A percentile compares a stretch with the other conserved stretches of the same genome.
phyloP scores from a whole-genome alignment of 2,329 filamentous ascomycete genomes.

The Scedosporium apiospermum region DNA sequence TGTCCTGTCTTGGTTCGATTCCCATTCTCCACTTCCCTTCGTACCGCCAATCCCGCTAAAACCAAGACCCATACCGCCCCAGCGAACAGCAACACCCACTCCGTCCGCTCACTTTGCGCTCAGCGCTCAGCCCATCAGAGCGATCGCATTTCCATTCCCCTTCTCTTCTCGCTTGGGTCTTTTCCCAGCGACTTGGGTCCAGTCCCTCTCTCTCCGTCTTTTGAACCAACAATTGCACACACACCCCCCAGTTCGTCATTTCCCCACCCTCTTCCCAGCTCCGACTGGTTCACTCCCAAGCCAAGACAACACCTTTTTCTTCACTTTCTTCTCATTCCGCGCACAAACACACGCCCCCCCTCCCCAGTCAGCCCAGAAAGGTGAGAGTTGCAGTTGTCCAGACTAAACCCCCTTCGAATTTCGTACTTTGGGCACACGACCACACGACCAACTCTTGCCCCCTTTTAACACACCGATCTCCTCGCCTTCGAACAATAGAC shows the following conservation, averaged over 20 bases:
- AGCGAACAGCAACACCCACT: not conserved
- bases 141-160: not conserved
- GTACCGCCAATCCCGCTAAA: not conserved
- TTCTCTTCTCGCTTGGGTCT: not conserved
- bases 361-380: not conserved
- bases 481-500: not conserved
- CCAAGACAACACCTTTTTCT: not conserved
- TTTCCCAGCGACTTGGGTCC: not conserved
- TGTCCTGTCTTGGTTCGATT: too few relatives aligned
- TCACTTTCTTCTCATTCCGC: not conserved
- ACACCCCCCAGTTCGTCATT: not conserved
- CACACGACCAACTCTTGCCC: not conserved
- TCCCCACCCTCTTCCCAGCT: not conserved
- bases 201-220: not conserved
- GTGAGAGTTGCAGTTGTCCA: not conserved
- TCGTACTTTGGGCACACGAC: constrained; percentile 1
- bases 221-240: not conserved
- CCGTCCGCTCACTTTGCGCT: not conserved
- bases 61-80: not conserved
- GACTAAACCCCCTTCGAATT: constrained; percentile 1
- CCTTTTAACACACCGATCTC: not conserved
- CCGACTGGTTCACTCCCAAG: not conserved
- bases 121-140: not conserved
- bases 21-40: not conserved
- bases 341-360: not conserved